Base-by-base conservation (phyloP, 1,284 basidiomycete species). In the Polyporus tsugae region DNA sequence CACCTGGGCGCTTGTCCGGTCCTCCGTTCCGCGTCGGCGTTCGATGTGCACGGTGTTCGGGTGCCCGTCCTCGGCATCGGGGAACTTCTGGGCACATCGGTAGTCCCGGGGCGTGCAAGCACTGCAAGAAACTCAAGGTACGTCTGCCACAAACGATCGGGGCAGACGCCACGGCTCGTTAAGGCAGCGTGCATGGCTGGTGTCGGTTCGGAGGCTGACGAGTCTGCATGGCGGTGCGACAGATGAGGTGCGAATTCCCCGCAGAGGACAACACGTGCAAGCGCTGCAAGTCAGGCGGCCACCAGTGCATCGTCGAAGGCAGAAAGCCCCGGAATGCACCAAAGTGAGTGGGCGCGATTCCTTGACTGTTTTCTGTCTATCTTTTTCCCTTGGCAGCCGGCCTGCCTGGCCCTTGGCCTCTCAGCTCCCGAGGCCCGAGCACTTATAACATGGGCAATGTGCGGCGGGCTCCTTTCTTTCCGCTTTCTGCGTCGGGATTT, bases 61-160 rank as follows among this genome's bases (percentile, higher is more conserved):
- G 41, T 42, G 66, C 62, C 6, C 61, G 49, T 63, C 67, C 60
- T 60, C 46, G 65, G 19, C 46, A 41, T 22, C 42, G 57, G 53
- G 44, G 19, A 38, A 53, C 60, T 67, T 53, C 39, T 52, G 58
- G 41, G 72, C 46, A 41, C 60, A 65, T 55, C 35, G 57, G 64
- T 78, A 94, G 92, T 63, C 89, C 90, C 68, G 91, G 92, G 70
- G 92, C 92, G 53, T 95, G 92, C 78, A 91, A 86, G 10, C 88
- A 93, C 76, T 95, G 92, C 85, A 94, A 93, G 80, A 91, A 89
- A 74, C 87, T 94, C 76, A 94, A 94, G 89, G 92, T 91, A 79
- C 69, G 89, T 81, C 57, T 66, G 55, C 53, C 42, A 57, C 44
- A 36, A 29, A 17, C 25, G 25, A 25, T 49, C 46, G 22, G 9